These are phyloP conservation scores for Aspergillus tanneri DNA, from an alignment of 2,329 filamentous ascomycete species.

Conservation along the genomic window DNA sequence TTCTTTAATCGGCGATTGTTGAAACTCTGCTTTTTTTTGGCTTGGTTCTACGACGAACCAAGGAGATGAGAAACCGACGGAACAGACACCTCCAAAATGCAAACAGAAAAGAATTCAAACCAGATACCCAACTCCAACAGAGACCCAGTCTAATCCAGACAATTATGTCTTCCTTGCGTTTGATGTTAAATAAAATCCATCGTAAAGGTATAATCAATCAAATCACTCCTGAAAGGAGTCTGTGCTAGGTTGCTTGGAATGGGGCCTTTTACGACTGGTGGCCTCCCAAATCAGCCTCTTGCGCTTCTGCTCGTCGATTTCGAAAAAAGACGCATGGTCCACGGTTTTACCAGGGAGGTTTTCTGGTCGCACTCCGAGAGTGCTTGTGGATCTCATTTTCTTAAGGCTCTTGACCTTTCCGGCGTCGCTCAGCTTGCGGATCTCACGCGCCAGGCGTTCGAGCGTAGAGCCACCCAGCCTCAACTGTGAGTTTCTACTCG, in stretches of 20 bases:
- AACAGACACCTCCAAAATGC: constrained; percentile 4
- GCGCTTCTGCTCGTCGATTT: constrained; percentile 51
- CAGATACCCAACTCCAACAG: constrained; percentile 10
- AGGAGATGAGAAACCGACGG: neutral
- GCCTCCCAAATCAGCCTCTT: constrained; percentile 51
- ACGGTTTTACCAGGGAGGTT: constrained; percentile 33
- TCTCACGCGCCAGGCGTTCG: constrained; percentile 59
- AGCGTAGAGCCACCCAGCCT: constrained; percentile 50
- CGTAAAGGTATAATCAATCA: constrained; percentile 6
- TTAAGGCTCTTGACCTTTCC: constrained; percentile 28
- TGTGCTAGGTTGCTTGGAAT: constrained; percentile 24
- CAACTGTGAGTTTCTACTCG: constrained; percentile 24
- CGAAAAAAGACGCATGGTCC: constrained; percentile 44
- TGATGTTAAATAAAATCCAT: neutral
- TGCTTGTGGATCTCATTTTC: constrained; percentile 55
- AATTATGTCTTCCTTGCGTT: constrained; percentile 12
- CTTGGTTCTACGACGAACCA: neutral
- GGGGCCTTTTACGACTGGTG: constrained; percentile 36
- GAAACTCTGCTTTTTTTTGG: neutral
- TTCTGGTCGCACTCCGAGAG: constrained; percentile 48
- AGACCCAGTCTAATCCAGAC: constrained; percentile 8
- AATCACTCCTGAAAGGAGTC: constrained; percentile 17
- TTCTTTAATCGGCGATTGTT: neutral
- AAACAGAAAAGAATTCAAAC: constrained; percentile 5
- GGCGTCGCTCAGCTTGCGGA: constrained; percentile 47